Evolutionary conservation across 805 yeast genomes (phyloP).

Genomic region (Starmerella kuoi): DNA sequence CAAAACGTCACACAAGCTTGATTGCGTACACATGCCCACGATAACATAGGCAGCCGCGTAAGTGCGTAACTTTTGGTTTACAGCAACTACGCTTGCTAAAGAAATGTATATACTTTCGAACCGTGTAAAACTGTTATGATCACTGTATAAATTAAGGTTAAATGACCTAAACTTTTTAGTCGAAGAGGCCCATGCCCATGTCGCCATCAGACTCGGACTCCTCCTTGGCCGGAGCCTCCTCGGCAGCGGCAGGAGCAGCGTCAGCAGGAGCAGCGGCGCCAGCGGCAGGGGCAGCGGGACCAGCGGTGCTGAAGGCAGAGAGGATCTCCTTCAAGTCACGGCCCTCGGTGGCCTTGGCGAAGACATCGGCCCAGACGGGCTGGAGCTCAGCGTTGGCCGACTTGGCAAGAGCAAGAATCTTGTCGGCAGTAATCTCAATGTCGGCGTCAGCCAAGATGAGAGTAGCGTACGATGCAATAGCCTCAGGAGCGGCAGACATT

Average conservation of each 20-base stretch:
- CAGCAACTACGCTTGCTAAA: too few relatives aligned
- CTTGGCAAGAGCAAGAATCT: slow-evolving; percentile 56
- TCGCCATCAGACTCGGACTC: slow-evolving; percentile 48
- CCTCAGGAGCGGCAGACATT: slow-evolving; percentile 68
- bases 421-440: slow-evolving; percentile 70
- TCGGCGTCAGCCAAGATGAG: slow-evolving; percentile 89
- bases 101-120: too few relatives aligned
- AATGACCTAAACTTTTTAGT: slow-evolving; percentile 41
- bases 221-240: slow-evolving; percentile 55
- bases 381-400: slow-evolving; percentile 54
- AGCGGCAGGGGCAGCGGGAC: slow-evolving; percentile 93
- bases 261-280: slow-evolving; percentile 66
- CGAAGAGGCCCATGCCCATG: slow-evolving; percentile 99
- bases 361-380: slow-evolving; percentile 66
- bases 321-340: slow-evolving; percentile 70
- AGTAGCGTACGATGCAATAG: slow-evolving; percentile 89
- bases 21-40: too few relatives aligned
- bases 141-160: too few relatives aligned
- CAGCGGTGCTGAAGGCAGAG: slow-evolving; percentile 52
- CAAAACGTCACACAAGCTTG: too few relatives aligned
- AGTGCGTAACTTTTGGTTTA: too few relatives aligned
- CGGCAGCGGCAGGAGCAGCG: slow-evolving; percentile 56
- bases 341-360: slow-evolving; percentile 77
- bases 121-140: too few relatives aligned
- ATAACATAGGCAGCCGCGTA: too few relatives aligned